Base-by-base conservation (phyloP, 352 stramenopile genomes). In the Thalassiosira allenii region DNA sequence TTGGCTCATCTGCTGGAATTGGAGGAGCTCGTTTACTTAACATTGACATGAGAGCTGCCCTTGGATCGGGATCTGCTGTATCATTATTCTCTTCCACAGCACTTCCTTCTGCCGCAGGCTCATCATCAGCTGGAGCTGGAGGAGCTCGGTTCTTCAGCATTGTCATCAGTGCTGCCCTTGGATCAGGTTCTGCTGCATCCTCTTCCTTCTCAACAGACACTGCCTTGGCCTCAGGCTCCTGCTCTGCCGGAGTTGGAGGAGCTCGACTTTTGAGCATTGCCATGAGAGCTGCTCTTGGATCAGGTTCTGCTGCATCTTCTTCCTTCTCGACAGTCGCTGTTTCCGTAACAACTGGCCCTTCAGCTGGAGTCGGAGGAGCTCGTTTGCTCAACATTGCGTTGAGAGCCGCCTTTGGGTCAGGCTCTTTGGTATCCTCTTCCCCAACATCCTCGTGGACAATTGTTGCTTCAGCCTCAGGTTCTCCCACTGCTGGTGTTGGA, bases 371-470 rank as follows among this genome's bases (percentile, higher is more conserved):
- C 9, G 37, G 37, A 8, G 37, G 37, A 47, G 44, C 69, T 82
- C 80, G 67, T 34, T 81, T 87, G 17, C 73, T 79, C n/a, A 76
- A 54, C 27, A 68, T 62, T 64, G 68, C 69, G 75, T 73, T 71
- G 17, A 75, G 30, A 53, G 65, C 74, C 23, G 64, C 27, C 32
- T 49, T 68, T 56, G 56, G 72, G 51, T 74, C 63, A n/a, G n/a
- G n/a, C n/a, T n/a, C n/a, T n/a, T 72, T 65, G 25, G 34, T 37
- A 40, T 47, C 37, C 17, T n/a, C n/a, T n/a, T n/a, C n/a, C n/a
- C n/a, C n/a, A n/a, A n/a, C n/a, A n/a, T n/a, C n/a, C n/a, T n/a
- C n/a, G n/a, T n/a, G n/a, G n/a, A n/a, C n/a, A n/a, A n/a, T n/a
- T n/a, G n/a, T n/a, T n/a, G n/a, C n/a, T n/a, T n/a, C n/a, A n/a